Evolutionary conservation across 768 basidiomycete genomes (phyloP).

Genomic region (Amanita jacksonii): DNA sequence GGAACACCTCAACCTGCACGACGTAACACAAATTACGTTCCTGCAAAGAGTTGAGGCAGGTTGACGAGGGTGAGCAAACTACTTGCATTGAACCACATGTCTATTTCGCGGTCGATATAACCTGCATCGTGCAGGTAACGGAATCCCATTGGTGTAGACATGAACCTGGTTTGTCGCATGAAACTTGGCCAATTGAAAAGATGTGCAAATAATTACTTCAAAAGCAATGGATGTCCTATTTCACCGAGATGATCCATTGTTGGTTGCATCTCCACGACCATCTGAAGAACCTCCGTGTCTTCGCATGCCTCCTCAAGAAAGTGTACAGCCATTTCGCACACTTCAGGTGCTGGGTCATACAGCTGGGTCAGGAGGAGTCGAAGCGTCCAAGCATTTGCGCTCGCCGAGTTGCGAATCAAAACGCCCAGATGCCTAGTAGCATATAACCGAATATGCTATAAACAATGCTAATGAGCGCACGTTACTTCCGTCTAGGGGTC

Average conservation of each 20-base stretch:
- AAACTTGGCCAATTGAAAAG: background rate
- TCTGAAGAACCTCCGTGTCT: constrained; percentile 69
- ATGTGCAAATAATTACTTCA: constrained; percentile 49
- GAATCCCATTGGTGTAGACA: constrained; percentile 91
- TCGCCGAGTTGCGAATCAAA: constrained; percentile 57
- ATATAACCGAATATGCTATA: constrained; percentile 79
- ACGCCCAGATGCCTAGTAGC: constrained; percentile 83
- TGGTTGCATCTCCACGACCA: constrained; percentile 92
- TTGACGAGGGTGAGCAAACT: background rate
- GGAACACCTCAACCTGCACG: constrained; percentile 87
- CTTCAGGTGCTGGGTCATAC: constrained; percentile 86
- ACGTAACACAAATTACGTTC: constrained; percentile 92
- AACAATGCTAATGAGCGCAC: background rate
- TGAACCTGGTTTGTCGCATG: constrained; percentile 49
- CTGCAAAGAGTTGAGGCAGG: constrained; percentile 29
- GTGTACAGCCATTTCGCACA: constrained; percentile 83
- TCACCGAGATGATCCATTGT: constrained; percentile 94
- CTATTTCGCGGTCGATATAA: constrained; percentile 93
- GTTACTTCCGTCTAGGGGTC: background rate
- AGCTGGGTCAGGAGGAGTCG: constrained; percentile 89
- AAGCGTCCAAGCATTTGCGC: constrained; percentile 79
- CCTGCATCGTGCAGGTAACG: constrained; percentile 84
- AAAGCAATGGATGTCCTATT: constrained; percentile 76
- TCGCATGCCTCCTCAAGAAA: constrained; percentile 89
- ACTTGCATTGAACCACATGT: constrained; percentile 89